Conservation (phyloP, 2,329 filamentous ascomycete species). For the Ophiocordyceps unilateralis region DNA sequence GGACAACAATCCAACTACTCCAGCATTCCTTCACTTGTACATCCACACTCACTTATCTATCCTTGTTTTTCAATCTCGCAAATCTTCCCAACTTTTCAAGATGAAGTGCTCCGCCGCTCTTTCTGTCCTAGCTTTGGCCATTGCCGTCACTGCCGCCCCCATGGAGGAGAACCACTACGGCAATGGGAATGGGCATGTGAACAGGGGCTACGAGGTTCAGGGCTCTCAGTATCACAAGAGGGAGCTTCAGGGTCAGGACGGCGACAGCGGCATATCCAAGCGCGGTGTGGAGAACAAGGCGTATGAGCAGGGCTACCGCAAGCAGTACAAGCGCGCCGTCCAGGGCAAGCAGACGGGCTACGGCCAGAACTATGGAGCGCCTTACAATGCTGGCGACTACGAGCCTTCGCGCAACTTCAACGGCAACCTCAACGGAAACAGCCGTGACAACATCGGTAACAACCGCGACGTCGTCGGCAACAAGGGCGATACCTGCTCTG, state of each 20-base stretch:
- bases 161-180: not conserved
- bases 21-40: not conserved
- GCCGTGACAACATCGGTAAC: not conserved
- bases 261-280: too few species aligned
- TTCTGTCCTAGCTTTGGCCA: not conserved
- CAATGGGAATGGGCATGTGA: not conserved
- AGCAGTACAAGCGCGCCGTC: not conserved
- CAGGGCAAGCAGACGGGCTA: too few species aligned
- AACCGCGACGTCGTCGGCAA: not conserved
- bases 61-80: not conserved
- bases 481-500: not conserved
- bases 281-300: not conserved
- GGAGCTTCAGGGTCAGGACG: too few species aligned
- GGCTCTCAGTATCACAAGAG: not conserved
- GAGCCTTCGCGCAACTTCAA: not conserved
- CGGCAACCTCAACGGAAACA: not conserved
- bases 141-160: not conserved
- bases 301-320: not conserved
- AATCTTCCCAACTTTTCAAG: not conserved
- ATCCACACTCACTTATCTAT: too few species aligned
- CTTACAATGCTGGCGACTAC: not conserved
- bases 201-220: not conserved
- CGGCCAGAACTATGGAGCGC: too few species aligned
- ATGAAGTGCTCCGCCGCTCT: constrained; percentile 1
- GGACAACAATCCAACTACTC: not conserved